These are phyloP conservation scores for Collariella sp. DNA, from an alignment of 495 filamentous ascomycete species.

Conservation along the genomic window DNA sequence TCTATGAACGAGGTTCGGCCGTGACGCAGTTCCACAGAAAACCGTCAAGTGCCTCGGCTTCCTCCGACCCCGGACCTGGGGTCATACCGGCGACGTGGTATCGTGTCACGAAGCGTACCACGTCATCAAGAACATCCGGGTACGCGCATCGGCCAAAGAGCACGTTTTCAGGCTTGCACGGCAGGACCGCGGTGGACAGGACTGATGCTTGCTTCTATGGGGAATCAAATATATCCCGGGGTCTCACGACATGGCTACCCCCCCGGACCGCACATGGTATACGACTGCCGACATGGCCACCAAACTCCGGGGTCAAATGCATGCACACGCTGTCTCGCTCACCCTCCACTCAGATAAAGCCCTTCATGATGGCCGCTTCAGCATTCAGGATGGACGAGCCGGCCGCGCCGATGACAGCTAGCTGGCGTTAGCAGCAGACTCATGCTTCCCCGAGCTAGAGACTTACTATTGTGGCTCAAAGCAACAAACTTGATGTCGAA, in stretches of 20 bases:
- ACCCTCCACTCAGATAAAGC: slow-evolving; percentile 50
- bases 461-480: slow-evolving; percentile 74
- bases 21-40: neutral
- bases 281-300: neutral
- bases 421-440: slow-evolving; percentile 2
- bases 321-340: neutral
- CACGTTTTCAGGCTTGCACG: neutral
- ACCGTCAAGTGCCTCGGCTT: neutral
- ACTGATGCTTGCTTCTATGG: neutral
- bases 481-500: slow-evolving; percentile 80
- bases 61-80: neutral
- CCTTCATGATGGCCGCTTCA: slow-evolving; percentile 85
- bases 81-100: neutral
- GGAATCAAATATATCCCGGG: neutral
- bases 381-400: slow-evolving; percentile 92
- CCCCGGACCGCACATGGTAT: neutral
- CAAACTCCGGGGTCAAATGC: slow-evolving; percentile 3
- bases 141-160: neutral
- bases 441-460: neutral
- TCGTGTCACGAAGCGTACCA: neutral
- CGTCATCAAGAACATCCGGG: neutral
- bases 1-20: no score
- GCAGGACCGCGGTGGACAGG: neutral
- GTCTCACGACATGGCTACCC: neutral
- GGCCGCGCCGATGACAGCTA: slow-evolving; percentile 85